A percentile compares a stretch with the other conserved stretches of the same genome.
phyloP scores from a whole-genome alignment of 1,284 basidiomycete species.

The Leccinum angustisporum region DNA sequence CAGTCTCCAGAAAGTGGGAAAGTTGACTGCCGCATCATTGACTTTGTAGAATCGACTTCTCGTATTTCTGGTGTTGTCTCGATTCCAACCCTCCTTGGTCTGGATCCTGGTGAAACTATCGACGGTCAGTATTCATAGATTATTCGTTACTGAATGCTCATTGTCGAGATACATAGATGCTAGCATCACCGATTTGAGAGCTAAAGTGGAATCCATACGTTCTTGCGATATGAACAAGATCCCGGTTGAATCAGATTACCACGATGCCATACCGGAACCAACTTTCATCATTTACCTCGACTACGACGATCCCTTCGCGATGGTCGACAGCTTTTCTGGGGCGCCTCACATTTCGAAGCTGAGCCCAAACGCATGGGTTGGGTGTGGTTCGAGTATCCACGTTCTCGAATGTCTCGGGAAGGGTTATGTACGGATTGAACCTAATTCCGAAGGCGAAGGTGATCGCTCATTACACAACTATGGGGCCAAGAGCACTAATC shows the following conservation, averaged over 20 bases:
- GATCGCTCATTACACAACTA: neutral
- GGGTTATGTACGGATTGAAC: slow-evolving; percentile 75
- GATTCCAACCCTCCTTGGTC: slow-evolving; percentile 83
- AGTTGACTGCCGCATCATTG: slow-evolving; percentile 84
- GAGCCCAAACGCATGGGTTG: slow-evolving; percentile 74
- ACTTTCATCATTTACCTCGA: slow-evolving; percentile 77
- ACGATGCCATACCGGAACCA: slow-evolving; percentile 51
- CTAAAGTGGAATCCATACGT: slow-evolving; percentile 34
- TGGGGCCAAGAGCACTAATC: slow-evolving; percentile 4
- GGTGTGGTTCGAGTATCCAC: slow-evolving; percentile 73
- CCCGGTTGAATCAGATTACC: slow-evolving; percentile 21
- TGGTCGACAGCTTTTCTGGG: slow-evolving; percentile 53
- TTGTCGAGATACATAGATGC: slow-evolving; percentile 42
- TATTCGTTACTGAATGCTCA: slow-evolving; percentile 8
- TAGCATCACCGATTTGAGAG: slow-evolving; percentile 48
- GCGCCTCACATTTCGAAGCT: slow-evolving; percentile 51
- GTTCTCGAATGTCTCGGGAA: slow-evolving; percentile 78
- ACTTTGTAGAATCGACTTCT: slow-evolving; percentile 82
- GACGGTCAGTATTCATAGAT: slow-evolving; percentile 48
- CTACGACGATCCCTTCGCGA: slow-evolving; percentile 75
- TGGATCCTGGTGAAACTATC: slow-evolving; percentile 71
- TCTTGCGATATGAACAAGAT: slow-evolving; percentile 11
- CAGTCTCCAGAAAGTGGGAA: slow-evolving; percentile 83
- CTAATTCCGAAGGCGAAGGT: slow-evolving; percentile 39
- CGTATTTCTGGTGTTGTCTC: slow-evolving; percentile 77